phyloP scores from a whole-genome alignment of 345 rosid genomes.

The Syzygium aromaticum region DNA sequence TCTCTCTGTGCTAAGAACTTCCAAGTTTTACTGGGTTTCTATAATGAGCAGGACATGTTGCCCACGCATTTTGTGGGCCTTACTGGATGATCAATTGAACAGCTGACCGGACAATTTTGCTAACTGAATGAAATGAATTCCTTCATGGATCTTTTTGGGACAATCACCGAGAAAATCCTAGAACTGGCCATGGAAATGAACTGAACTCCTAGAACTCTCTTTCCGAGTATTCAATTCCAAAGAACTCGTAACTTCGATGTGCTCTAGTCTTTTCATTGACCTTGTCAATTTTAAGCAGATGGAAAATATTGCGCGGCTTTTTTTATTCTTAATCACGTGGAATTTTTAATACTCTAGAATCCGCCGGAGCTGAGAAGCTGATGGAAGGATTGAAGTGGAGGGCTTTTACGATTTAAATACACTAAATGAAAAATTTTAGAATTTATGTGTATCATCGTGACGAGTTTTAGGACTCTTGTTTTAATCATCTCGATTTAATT shows the following conservation, averaged over 20 bases:
- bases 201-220: background rate
- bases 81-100: background rate
- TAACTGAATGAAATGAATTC: background rate
- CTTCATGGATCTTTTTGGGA: background rate
- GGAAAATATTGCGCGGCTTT: rapidly evolving
- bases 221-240: background rate
- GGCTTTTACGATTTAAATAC: background rate
- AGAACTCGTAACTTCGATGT: background rate
- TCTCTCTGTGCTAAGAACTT: background rate
- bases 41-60: background rate
- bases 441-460: rapidly evolving
- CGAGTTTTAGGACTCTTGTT: background rate
- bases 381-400: background rate
- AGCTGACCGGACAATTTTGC: background rate
- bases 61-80: background rate
- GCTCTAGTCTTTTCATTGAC: background rate
- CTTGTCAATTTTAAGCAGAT: background rate
- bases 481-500: background rate
- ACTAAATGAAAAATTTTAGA: background rate
- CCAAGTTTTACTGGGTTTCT: background rate
- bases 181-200: background rate
- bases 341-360: background rate
- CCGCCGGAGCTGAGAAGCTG: background rate
- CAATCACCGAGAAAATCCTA: background rate
- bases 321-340: background rate